phyloP scores from a whole-genome alignment of 202 grass and related monocot genomes.

The Brachypodium distachyon region DNA sequence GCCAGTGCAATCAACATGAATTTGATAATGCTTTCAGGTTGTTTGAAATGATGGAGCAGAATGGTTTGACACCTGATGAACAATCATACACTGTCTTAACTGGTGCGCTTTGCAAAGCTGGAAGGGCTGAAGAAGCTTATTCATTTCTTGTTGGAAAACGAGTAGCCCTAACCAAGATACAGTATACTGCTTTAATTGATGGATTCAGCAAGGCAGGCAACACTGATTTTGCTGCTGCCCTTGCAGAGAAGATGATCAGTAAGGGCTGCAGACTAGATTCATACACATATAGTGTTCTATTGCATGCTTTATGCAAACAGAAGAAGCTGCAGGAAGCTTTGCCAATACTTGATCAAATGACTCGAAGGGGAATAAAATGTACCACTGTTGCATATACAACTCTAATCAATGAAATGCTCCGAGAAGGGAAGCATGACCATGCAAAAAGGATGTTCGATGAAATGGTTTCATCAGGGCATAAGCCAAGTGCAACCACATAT shows the following conservation, averaged over 20 bases:
- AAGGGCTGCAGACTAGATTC: slow-evolving; percentile 62
- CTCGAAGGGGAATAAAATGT: slow-evolving; percentile 47
- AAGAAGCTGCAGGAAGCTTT: slow-evolving; percentile 63
- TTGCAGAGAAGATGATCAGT: slow-evolving; percentile 54
- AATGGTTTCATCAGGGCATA: slow-evolving; percentile 59
- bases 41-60: slow-evolving; percentile 82
- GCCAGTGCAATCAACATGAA: slow-evolving; percentile 60
- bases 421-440: slow-evolving; percentile 55
- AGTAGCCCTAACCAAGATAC: slow-evolving; percentile 41
- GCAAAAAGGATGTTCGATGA: slow-evolving; percentile 63
- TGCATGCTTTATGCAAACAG: slow-evolving; percentile 84
- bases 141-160: slow-evolving; percentile 51
- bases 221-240: slow-evolving; percentile 37
- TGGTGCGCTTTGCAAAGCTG: slow-evolving; percentile 64
- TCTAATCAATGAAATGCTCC: slow-evolving; percentile 77
- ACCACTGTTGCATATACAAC: slow-evolving; percentile 74
- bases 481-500: slow-evolving; percentile 69
- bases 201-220: slow-evolving; percentile 70
- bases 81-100: slow-evolving; percentile 56
- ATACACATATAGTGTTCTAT: slow-evolving; percentile 67
- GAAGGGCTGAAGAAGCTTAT: slow-evolving; percentile 72
- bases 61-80: slow-evolving; percentile 57
- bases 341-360: slow-evolving; percentile 69
- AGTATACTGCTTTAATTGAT: slow-evolving; percentile 74
- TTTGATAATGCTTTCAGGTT: slow-evolving; percentile 75